Conservation (phyloP, 2,329 filamentous ascomycete species). For the Penicillium sp. region DNA sequence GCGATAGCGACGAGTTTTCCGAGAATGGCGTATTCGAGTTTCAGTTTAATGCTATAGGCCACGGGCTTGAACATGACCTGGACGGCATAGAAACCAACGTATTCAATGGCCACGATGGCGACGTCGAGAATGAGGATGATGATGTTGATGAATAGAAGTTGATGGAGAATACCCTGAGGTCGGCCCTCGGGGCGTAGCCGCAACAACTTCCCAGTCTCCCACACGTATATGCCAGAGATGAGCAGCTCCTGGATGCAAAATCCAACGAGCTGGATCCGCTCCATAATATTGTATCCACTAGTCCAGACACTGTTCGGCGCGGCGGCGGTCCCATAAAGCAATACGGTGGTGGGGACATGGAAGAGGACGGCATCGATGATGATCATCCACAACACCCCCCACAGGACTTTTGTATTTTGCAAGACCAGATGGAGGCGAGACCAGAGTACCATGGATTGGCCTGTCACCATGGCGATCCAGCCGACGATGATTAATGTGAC, state of each 20-base stretch:
- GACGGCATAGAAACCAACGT: conserved; percentile 39
- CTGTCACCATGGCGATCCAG: conserved; percentile 46
- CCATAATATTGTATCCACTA: conserved; percentile 43
- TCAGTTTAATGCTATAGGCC: conserved; percentile 44
- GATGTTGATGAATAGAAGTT: conserved; percentile 55
- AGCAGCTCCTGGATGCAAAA: conserved; percentile 56
- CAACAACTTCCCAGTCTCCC: conserved; percentile 43
- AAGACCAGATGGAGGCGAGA: conserved; percentile 48
- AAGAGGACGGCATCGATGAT: conserved; percentile 42
- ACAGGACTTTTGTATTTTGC: conserved; percentile 34
- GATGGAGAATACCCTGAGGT: conserved; percentile 20
- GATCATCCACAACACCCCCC: conserved; percentile 45
- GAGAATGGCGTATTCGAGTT: conserved; percentile 58
- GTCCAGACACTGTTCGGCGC: conserved; percentile 18
- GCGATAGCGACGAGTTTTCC: conserved; percentile 41
- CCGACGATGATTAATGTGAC: conserved; percentile 39
- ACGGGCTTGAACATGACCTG: conserved; percentile 44
- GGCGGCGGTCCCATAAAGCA: conserved; percentile 39
- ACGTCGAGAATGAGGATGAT: conserved; percentile 49
- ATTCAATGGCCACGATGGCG: conserved; percentile 41
- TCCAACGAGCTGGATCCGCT: conserved; percentile 53
- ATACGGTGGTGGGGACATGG: conserved; percentile 41
- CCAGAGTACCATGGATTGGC: conserved; percentile 48
- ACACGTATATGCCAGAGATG: conserved; percentile 53
- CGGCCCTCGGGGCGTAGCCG: conserved; percentile 19